Percentiles rank a stretch among this genome's conserved stretches.
Conservation (phyloP, 2,329 filamentous ascomycete genomes). For the Cryphonectria nitschkei region DNA sequence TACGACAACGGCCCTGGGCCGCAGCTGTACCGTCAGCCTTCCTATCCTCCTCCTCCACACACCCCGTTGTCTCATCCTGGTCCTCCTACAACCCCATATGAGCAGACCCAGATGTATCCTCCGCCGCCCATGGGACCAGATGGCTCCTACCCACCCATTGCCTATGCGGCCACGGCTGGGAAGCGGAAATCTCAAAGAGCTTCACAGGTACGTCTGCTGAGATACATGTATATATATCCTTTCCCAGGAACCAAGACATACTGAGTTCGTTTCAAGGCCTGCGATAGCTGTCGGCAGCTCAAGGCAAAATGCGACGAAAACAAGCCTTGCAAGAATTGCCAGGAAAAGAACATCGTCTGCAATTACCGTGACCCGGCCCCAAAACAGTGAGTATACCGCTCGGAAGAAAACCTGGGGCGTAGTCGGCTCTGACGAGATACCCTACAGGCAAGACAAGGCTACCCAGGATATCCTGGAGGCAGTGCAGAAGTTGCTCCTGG, state of each 20-base stretch:
- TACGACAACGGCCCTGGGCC: conserved; percentile 53
- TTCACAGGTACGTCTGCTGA: conserved; percentile 55
- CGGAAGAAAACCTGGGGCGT: neutral
- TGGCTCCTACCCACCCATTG: conserved; percentile 43
- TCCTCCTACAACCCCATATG: conserved; percentile 40
- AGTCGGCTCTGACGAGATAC: conserved; percentile 5
- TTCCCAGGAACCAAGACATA: neutral
- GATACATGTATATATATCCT: neutral
- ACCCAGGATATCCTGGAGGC: conserved; percentile 63
- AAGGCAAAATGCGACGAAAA: conserved; percentile 93
- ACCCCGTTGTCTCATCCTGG: conserved; percentile 39
- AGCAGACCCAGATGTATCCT: conserved; percentile 37
- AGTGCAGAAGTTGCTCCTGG: conserved; percentile 46
- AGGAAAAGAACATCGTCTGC: conserved; percentile 81
- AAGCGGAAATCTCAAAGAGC: conserved; percentile 69
- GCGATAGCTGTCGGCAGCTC: conserved; percentile 82
- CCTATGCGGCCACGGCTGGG: conserved; percentile 47
- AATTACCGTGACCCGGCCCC: conserved; percentile 89
- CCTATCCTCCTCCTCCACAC: conserved; percentile 46
- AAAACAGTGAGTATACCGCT: conserved; percentile 70
- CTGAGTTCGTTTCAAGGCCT: conserved; percentile 62
- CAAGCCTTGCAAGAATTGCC: conserved; percentile 82
- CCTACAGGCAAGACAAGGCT: conserved; percentile 59
- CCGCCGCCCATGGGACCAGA: conserved; percentile 41
- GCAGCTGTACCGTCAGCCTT: conserved; percentile 47